A percentile compares a stretch with the other conserved stretches of the same genome.
Conservation (phyloP, 2,329 filamentous ascomycete species). For the Escovopsis weberi region DNA sequence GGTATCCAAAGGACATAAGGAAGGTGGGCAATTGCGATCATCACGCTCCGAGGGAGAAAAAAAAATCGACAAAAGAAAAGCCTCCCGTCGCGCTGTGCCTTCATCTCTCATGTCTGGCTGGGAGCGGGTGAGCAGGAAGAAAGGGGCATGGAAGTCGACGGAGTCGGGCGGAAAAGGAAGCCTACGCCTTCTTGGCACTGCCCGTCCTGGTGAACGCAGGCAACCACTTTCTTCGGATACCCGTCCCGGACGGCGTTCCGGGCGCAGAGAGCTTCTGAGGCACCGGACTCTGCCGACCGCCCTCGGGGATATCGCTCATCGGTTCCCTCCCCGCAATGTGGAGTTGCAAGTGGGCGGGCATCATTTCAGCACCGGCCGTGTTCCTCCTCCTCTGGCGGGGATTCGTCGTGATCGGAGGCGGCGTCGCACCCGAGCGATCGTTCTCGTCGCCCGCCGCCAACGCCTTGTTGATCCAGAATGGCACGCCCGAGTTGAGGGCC, state of each 20-base stretch:
- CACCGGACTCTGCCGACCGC: constrained; percentile 1
- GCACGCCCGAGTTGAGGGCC: constrained; percentile 22
- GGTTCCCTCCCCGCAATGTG: constrained; percentile 5
- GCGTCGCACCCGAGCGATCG: constrained; percentile 35
- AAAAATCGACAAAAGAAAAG: too few species aligned
- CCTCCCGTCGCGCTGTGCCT: too few species aligned
- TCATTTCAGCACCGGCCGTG: constrained; percentile 11
- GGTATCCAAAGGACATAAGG: too few species aligned
- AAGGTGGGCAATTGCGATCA: too few species aligned
- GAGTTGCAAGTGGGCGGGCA: constrained; percentile 7
- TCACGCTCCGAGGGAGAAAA: too few species aligned
- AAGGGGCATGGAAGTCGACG: too few species aligned
- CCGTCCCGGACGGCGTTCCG: constrained; percentile 11
- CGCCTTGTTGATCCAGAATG: constrained; percentile 23
- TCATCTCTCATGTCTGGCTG: too few species aligned
- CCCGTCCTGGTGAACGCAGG: constrained; percentile 16
- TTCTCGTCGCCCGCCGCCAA: constrained; percentile 27
- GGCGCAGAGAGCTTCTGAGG: constrained; percentile 1
- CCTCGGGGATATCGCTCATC: constrained; percentile 1
- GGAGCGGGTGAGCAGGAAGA: too few species aligned
- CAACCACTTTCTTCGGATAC: constrained; percentile 22
- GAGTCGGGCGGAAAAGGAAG: too few species aligned
- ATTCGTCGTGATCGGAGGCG: constrained; percentile 40
- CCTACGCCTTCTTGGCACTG: constrained; percentile 8
- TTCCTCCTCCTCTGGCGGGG: constrained; percentile 17